Evolutionary conservation across 768 basidiomycete species (phyloP).

Genomic region (Boletus rex-veris): DNA sequence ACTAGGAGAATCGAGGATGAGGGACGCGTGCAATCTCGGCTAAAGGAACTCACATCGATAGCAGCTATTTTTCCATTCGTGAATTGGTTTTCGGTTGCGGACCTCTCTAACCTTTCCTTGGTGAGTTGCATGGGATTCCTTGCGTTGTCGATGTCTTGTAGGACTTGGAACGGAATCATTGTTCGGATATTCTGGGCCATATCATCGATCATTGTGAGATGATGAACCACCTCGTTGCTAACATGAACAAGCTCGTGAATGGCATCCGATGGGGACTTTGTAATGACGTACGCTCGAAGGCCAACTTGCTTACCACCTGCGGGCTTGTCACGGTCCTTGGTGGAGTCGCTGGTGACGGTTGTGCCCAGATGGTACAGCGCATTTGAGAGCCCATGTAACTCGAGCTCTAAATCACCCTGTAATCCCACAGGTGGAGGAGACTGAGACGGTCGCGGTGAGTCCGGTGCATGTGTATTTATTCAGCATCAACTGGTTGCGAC

Average conservation of each 20-base stretch:
- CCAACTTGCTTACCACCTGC: conserved; percentile 75
- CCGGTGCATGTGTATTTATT: conserved; percentile 24
- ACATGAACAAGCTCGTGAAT: background rate
- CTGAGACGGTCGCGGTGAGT: conserved; percentile 68
- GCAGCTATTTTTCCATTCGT: conserved; percentile 84
- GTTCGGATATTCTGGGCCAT: conserved; percentile 59
- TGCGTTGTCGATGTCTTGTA: conserved; percentile 75
- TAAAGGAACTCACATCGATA: conserved; percentile 50
- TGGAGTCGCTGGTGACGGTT: conserved; percentile 78
- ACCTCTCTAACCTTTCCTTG: conserved; percentile 70
- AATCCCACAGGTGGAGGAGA: conserved; percentile 65
- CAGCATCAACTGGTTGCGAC: background rate
- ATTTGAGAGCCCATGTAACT: conserved; percentile 72
- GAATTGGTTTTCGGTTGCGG: conserved; percentile 87
- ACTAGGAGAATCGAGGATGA: conserved; percentile 38
- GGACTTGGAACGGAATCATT: conserved; percentile 74
- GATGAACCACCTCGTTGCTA: conserved; percentile 73
- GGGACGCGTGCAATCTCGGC: background rate
- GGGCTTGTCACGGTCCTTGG: conserved; percentile 72
- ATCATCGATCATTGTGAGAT: conserved; percentile 64
- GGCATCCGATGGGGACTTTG: conserved; percentile 26
- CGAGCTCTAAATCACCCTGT: conserved; percentile 74
- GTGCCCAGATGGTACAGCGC: conserved; percentile 79
- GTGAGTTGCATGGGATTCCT: conserved; percentile 82
- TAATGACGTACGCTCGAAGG: conserved; percentile 56